Base-by-base conservation (phyloP, 352 stramenopile genomes). In the Pythium chondricola region DNA sequence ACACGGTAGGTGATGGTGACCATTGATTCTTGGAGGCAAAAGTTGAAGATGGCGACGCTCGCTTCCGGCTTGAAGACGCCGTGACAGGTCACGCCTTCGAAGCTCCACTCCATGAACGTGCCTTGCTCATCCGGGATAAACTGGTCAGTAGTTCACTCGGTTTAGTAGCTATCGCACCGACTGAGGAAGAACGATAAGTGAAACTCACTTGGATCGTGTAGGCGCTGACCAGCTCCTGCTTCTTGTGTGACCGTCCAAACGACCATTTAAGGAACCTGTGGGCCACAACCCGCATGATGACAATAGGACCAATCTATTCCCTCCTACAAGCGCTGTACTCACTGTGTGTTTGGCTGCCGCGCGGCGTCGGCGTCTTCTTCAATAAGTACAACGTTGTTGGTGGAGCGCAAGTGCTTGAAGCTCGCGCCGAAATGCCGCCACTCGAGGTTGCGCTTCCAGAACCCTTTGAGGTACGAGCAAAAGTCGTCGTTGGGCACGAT, bases 101-200 rank as follows among this genome's bases (percentile, higher is more conserved):
- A 91, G 49, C 74, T 88, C 79, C 79, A 91, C 58, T 91, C 79
- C 74, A 91, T 88, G 48, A 87, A 91, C 29, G 71, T 91, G 7
- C 79, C 72, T 24, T 87, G 68, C 18, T 84, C 72, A 32, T 87
- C 72, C 5, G 79, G 76, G 43, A 91, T 88, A 50, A 91, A 91
- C 79, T 90, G 48, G 13, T 40, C 33, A n/a, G 22, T 40, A n/a
- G 22, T 24, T 40, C 33, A 40, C 5, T 21, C 33, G 22, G 7
- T 10, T 13, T n/a, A 24, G 5, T 3, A 40, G 20, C 33, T 24
- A 40, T 40, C 33, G n/a, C 17, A 37, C 13, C 7, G 36, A 51
- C 1, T 20, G 43, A 44, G 2, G 21, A 40, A n/a, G 16, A 56
- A 48, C 3, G 13, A 20, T 13, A 10, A 6, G 26, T 18, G 29